Conservation (phyloP, 169 alveolate species). For the Babesia caballi region DNA sequence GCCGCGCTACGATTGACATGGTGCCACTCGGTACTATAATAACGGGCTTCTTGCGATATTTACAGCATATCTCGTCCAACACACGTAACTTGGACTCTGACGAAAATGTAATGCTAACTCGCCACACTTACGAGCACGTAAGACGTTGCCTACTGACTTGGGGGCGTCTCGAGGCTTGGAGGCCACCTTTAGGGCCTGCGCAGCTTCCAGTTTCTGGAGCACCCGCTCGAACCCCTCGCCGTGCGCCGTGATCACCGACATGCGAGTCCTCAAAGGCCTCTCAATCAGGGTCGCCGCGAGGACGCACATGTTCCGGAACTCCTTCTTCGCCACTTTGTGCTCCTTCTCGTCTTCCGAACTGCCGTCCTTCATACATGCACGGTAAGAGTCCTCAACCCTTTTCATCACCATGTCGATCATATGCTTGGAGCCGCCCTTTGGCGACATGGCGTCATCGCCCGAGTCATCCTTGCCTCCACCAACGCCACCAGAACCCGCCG, state of each 20-base stretch:
- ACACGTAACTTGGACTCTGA: constrained; percentile 50
- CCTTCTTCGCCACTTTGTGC: neutral
- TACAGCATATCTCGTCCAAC: constrained; percentile 71
- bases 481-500: neutral
- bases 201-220: constrained; percentile 36
- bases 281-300: constrained; percentile 36
- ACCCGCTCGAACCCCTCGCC: constrained; percentile 59
- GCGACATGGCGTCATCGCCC: neutral
- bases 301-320: constrained; percentile 6
- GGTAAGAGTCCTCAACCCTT: neutral
- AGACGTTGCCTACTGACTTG: constrained; percentile 1
- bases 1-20: constrained; percentile 38
- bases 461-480: constrained; percentile 7
- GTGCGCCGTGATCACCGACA: constrained; percentile 45
- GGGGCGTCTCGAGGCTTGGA: neutral
- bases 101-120: neutral
- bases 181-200: neutral
- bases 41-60: constrained; percentile 72
- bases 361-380: neutral
- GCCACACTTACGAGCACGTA: neutral
- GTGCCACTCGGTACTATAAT: constrained; percentile 65
- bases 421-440: constrained; percentile 14
- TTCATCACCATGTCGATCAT: constrained; percentile 11
- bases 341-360: neutral
- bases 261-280: constrained; percentile 53